Conservation (phyloP, 306 rosid species). For the Phaseolus lunatus region DNA sequence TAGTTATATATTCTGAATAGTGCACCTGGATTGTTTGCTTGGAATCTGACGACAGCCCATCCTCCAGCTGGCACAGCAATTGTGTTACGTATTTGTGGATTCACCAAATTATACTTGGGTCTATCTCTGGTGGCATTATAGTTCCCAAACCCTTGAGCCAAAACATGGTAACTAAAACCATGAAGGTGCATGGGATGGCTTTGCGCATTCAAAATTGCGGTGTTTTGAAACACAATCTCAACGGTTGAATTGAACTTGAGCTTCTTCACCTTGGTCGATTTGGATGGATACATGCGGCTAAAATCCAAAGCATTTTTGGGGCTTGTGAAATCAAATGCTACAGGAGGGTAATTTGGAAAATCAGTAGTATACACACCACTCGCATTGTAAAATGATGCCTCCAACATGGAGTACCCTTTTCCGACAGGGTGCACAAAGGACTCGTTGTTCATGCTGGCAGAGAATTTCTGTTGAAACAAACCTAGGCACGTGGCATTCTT, state of each 20-base stretch:
- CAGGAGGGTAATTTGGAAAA: constrained; percentile 58
- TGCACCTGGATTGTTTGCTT: constrained; percentile 51
- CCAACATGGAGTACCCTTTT: constrained; percentile 54
- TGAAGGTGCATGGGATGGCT: constrained; percentile 52
- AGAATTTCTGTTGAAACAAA: neutral
- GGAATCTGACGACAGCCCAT: constrained; percentile 64
- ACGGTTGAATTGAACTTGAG: constrained; percentile 68
- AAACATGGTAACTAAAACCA: constrained; percentile 45
- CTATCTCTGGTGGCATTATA: constrained; percentile 46
- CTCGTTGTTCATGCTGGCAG: constrained; percentile 74
- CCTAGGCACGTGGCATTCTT: constrained; percentile 47
- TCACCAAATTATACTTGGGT: constrained; percentile 50
- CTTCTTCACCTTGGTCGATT: constrained; percentile 61
- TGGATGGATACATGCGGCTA: constrained; percentile 41
- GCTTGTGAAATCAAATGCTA: constrained; percentile 54
- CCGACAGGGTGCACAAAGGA: constrained; percentile 61
- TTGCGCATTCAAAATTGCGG: constrained; percentile 38
- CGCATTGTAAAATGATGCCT: constrained; percentile 50
- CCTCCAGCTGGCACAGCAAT: constrained; percentile 64
- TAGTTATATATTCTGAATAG: neutral
- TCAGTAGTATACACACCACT: constrained; percentile 57
- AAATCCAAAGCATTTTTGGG: neutral
- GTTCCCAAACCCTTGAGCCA: constrained; percentile 58
- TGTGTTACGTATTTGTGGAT: constrained; percentile 64
- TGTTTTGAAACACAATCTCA: constrained; percentile 65